Conservation (phyloP, 169 alveolate species). For the Plasmodium vivax region DNA sequence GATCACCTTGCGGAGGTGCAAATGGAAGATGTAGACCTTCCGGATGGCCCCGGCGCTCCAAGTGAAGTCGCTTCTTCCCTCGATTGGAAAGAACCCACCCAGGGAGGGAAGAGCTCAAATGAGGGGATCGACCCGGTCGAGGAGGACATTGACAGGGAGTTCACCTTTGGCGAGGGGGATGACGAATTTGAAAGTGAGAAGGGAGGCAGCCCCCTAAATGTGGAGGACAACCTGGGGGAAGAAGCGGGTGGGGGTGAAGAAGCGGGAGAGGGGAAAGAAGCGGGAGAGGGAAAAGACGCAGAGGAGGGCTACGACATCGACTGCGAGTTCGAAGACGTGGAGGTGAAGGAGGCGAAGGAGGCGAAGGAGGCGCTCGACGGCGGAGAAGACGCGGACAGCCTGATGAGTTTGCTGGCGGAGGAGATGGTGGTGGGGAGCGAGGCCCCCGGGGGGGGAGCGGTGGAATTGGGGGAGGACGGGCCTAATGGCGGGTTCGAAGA, state of each 20-base stretch:
- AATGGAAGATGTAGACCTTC: neutral
- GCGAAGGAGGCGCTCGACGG: neutral
- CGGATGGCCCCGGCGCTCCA: neutral
- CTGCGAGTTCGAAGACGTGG: neutral
- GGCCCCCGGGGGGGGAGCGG: neutral
- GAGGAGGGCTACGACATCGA: neutral
- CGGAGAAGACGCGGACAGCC: neutral
- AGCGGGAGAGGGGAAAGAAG: neutral
- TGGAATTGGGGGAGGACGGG: neutral
- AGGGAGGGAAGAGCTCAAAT: neutral
- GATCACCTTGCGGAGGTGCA: neutral
- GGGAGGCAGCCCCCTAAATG: neutral
- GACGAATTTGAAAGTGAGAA: neutral
- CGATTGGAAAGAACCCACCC: neutral
- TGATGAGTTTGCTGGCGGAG: neutral
- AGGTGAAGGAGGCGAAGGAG: too few species aligned
- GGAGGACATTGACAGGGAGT: constrained; percentile 32
- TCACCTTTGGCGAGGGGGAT: constrained; percentile 9
- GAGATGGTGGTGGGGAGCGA: neutral
- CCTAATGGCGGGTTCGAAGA: too few species aligned
- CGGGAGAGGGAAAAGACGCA: neutral
- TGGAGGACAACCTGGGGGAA: neutral
- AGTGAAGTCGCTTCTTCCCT: neutral
- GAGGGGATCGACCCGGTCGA: neutral
- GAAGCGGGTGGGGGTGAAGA: too few species aligned